A percentile compares a stretch with the other conserved stretches of the same genome.
Evolutionary conservation across 1,139 yeast species (phyloP).

Genomic region (Debaryomycetaceae sp.): DNA sequence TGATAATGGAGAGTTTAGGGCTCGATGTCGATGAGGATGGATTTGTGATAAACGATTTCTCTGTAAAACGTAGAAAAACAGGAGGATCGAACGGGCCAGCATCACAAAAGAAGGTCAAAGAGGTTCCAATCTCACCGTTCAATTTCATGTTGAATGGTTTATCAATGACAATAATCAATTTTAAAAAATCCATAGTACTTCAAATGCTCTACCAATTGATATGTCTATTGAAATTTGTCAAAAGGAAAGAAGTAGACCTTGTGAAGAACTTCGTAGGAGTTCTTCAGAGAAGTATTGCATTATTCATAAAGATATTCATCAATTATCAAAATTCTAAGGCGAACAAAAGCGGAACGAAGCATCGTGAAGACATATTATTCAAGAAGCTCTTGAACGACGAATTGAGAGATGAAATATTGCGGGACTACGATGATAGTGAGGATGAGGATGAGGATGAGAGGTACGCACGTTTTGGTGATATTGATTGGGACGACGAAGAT

Average conservation of each 20-base stretch:
- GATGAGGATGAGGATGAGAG: slow-evolving; percentile 30
- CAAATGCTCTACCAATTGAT: slow-evolving; percentile 45
- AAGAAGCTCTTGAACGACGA: slow-evolving; percentile 40
- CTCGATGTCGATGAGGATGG: slow-evolving; percentile 45
- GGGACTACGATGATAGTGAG: slow-evolving; percentile 28
- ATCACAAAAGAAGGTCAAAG: slow-evolving; percentile 14
- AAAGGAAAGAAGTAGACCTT: slow-evolving; percentile 15
- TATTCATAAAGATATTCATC: slow-evolving; percentile 38
- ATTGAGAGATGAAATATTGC: slow-evolving; percentile 36
- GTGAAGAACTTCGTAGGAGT: slow-evolving; percentile 23
- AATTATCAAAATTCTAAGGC: slow-evolving; percentile 25
- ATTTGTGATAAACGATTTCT: slow-evolving; percentile 45
- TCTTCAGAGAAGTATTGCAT: slow-evolving; percentile 28
- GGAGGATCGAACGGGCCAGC: slow-evolving; percentile 6
- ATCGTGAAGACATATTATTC: slow-evolving; percentile 37
- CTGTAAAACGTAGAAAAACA: slow-evolving; percentile 35
- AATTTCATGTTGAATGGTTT: slow-evolving; percentile 44
- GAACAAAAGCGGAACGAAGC: slow-evolving; percentile 13
- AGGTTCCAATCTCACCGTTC: slow-evolving; percentile 41
- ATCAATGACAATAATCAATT: slow-evolving; percentile 43
- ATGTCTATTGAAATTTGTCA: slow-evolving; percentile 36
- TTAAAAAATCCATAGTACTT: slow-evolving; percentile 41
- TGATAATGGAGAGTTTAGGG: slow-evolving; percentile 30
- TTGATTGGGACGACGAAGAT: slow-evolving; percentile 51
- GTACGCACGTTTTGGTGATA: slow-evolving; percentile 20